Evolutionary conservation across 2,329 filamentous ascomycete genomes (phyloP), one percentile per base, ranked within the genome.

Genomic region (Graphium sp.): DNA sequence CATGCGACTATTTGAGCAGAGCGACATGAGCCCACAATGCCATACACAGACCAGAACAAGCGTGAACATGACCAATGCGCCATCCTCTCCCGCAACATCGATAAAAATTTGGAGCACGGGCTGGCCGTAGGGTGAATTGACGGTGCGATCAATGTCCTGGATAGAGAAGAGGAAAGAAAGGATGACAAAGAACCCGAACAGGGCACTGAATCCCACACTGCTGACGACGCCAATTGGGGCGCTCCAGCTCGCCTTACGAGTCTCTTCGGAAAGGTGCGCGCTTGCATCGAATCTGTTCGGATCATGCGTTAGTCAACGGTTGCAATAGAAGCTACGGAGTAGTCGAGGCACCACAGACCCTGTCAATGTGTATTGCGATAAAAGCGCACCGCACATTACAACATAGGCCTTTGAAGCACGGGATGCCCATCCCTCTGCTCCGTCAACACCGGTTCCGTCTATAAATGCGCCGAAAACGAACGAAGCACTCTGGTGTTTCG

Each of bases 101-200:
- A 70, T 52, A 13, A 72, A 50, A 22, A 72, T 71, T 44, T 70
- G 65, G 4, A 71, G 46, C 5, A 72, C 60, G 0, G 66, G 66
- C 40, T 71, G 64, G 3, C 42, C 51, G 35, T 62, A 62, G 1
- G 36, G 28, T 24, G 53, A 56, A 18, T 39, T 37, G n/a, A 70
- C 34, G 1, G 61, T 66, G 5, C 35, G 28, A 5, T 59, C 50
- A 32, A 70, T 64, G 43, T 71, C 57, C 41, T 72, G 66, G 37
- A 72, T 64, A 4, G 58, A 65, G 44, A 72, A 72, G 6, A 71
- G 46, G 29, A 69, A 58, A 25, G 61, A 55, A 26, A 71, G 46
- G 19, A 72, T 44, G n/a, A 69, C 58, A 37, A 69, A 68, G 42
- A 67, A 66, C n/a, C 65, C 65, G 39, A 70, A 70, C 12, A 68